phyloP scores from a whole-genome alignment of 371 early-diverging fungal species.

The Mortierella sp. region DNA sequence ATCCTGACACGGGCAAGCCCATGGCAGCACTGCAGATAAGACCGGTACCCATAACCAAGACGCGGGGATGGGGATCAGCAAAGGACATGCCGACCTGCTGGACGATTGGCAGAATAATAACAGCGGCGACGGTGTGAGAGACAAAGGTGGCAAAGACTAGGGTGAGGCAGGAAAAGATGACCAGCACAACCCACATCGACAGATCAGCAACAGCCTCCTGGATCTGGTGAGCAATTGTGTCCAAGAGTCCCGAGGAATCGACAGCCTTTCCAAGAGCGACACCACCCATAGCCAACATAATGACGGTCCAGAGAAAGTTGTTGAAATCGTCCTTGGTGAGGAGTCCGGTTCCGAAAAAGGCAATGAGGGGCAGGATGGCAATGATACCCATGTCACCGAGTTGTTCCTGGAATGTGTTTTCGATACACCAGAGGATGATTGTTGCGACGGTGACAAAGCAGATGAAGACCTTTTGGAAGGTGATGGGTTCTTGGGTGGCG shows the following conservation, averaged over 20 bases:
- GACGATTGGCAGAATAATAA: slow-evolving; percentile 89
- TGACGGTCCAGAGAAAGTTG: slow-evolving; percentile 82
- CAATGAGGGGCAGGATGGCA: slow-evolving; percentile 85
- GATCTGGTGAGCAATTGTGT: slow-evolving; percentile 80
- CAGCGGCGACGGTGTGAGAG: slow-evolving; percentile 92
- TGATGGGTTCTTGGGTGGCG: slow-evolving; percentile 69
- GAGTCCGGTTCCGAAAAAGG: slow-evolving; percentile 85
- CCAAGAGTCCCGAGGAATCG: slow-evolving; percentile 81
- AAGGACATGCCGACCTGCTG: slow-evolving; percentile 79
- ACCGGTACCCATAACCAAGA: slow-evolving; percentile 91
- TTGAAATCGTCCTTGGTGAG: slow-evolving; percentile 90
- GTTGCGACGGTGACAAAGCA: slow-evolving; percentile 73
- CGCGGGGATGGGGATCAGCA: slow-evolving; percentile 83
- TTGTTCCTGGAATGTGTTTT: slow-evolving; percentile 66
- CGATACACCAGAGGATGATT: slow-evolving; percentile 84
- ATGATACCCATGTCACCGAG: slow-evolving; percentile 90
- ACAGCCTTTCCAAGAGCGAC: slow-evolving; percentile 88
- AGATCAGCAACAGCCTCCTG: slow-evolving; percentile 74
- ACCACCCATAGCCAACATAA: slow-evolving; percentile 91
- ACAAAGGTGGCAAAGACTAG: slow-evolving; percentile 91
- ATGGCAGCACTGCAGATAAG: slow-evolving; percentile 86
- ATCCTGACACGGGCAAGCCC: slow-evolving; percentile 83
- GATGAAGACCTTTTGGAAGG: slow-evolving; percentile 74
- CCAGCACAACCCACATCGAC: slow-evolving; percentile 75
- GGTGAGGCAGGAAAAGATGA: slow-evolving; percentile 76